Percentiles rank a stretch among this genome's conserved stretches.
Evolutionary conservation across 2,329 filamentous ascomycete genomes (phyloP).

Genomic region (Scedosporium minutisporum): DNA sequence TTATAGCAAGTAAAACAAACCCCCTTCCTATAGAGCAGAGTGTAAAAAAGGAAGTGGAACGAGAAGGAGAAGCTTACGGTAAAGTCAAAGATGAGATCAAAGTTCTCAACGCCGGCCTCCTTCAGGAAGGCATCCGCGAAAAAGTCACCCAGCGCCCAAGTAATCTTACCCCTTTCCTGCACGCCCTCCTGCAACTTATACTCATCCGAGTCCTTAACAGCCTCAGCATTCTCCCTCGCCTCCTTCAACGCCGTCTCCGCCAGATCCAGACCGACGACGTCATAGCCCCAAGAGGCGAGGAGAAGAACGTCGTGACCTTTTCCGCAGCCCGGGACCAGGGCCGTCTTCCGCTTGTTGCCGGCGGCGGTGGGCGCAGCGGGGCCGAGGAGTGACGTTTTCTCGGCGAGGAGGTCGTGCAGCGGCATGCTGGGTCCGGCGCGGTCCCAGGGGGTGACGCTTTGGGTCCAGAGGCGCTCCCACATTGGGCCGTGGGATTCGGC

Average conservation of each 20-base stretch:
- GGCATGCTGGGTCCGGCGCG: slow-evolving; percentile 42
- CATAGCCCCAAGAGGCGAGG: slow-evolving; percentile 64
- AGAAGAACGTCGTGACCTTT: slow-evolving; percentile 73
- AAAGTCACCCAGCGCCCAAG: slow-evolving; percentile 56
- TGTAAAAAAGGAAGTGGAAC: neutral
- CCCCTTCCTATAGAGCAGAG: neutral
- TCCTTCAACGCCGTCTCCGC: slow-evolving; percentile 38
- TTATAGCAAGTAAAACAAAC: neutral
- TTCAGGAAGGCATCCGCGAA: slow-evolving; percentile 50
- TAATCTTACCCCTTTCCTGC: slow-evolving; percentile 37
- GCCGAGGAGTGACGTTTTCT: slow-evolving; percentile 34
- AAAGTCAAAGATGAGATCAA: slow-evolving; percentile 59
- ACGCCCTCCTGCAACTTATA: slow-evolving; percentile 30
- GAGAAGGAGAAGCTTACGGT: slow-evolving; percentile 33
- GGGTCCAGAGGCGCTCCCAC: slow-evolving; percentile 41
- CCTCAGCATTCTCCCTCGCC: slow-evolving; percentile 24
- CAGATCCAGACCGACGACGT: slow-evolving; percentile 66
- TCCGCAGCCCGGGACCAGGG: slow-evolving; percentile 74
- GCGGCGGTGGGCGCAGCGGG: slow-evolving; percentile 17
- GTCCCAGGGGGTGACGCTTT: slow-evolving; percentile 44
- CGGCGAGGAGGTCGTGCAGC: slow-evolving; percentile 40
- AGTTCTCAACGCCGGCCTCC: slow-evolving; percentile 34
- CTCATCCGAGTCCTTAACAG: slow-evolving; percentile 19
- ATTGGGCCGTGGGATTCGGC: slow-evolving; percentile 18
- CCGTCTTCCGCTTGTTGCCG: slow-evolving; percentile 25